Evolutionary conservation across 1,284 basidiomycete species (phyloP), one percentile per base, ranked within the genome.

Genomic region (Ganoderma sinense): DNA sequence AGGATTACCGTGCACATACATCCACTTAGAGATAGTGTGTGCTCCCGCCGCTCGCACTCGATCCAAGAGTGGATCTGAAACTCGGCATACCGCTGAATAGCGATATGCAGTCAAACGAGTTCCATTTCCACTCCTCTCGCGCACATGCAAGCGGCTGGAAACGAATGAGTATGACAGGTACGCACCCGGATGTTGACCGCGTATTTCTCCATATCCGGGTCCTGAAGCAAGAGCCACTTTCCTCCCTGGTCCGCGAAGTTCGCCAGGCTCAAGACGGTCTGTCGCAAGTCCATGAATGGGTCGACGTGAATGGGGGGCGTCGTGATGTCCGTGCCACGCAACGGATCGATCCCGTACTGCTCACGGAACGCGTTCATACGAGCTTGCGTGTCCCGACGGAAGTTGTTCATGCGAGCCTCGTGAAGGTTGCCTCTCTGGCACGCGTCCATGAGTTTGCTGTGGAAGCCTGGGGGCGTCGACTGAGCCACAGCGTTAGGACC

Each of bases 261-360:
- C n/a, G 75, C 79, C 20, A 84, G 68, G 7, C 68, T 69, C 70
- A 81, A 72, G 18, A 82, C 33, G 29, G 77, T 80, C 71, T 83
- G 79, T 20, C 82, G 77, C 55, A 82, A 72, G 69, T 84, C 81
- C 69, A 74, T 76, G 68, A 83, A 82, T 0, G 80, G 78, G 48
- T 81, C 78, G 53, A 77, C 75, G 64, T 77, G 72, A 3, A 76
- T 31, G 14, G 53, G 10, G 5, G 53, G 29, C 18, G 53, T 56
- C 16, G 29, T 33, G 23, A 56, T 56, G 53, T 31, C 53, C 29
- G 53, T 29, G 18, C 53, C 29, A 29, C 53, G 29, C 29, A 56
- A 20, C 29, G 53, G 53, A 20, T 56, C 53, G 29, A 56, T 16
- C 13, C 53, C 53, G 3, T 20, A 31, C 53, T 56, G 58, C 16